Conservation (phyloP, 176 grass and related monocot genomes). For the Bolboschoenus planiculmis region DNA sequence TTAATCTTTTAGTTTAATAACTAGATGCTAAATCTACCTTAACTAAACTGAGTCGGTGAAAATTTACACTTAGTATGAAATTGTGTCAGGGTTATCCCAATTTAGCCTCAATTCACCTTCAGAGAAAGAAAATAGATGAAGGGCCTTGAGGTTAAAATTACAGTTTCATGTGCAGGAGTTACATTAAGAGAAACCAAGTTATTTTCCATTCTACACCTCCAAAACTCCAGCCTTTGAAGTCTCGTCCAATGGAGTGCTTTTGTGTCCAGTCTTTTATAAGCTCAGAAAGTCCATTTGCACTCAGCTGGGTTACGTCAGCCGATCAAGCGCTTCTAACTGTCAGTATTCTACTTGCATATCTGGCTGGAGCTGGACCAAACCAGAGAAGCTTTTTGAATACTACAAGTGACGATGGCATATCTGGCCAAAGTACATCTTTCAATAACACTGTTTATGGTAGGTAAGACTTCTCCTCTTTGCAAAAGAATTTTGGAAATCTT, state of each 20-base stretch:
- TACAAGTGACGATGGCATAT: background rate
- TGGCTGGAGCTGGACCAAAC: conserved; percentile 64
- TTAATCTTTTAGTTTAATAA: background rate
- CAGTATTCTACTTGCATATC: conserved; percentile 68
- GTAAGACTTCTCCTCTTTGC: conserved; percentile 62
- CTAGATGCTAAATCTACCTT: background rate
- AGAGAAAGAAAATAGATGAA: background rate
- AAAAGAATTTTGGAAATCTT: background rate
- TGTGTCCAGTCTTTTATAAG: conserved; percentile 34
- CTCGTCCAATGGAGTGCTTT: conserved; percentile 30
- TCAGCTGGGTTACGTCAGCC: conserved; percentile 30
- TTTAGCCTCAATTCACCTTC: background rate
- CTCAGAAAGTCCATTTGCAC: conserved; percentile 37
- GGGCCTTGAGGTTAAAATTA: background rate
- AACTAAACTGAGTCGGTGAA: background rate
- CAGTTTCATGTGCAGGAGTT: conserved; percentile 25
- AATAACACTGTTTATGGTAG: conserved; percentile 65
- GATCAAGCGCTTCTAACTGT: conserved; percentile 80
- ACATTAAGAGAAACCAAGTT: conserved; percentile 25
- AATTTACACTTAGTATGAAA: background rate
- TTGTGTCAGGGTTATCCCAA: background rate
- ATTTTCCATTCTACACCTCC: conserved; percentile 3
- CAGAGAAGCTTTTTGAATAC: conserved; percentile 11
- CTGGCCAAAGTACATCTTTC: conserved; percentile 14
- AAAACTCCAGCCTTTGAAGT: conserved; percentile 10